Evolutionary conservation across 495 filamentous ascomycete genomes (phyloP), one percentile per base, ranked within the genome.

Genomic region (Cladorrhinum samala): DNA sequence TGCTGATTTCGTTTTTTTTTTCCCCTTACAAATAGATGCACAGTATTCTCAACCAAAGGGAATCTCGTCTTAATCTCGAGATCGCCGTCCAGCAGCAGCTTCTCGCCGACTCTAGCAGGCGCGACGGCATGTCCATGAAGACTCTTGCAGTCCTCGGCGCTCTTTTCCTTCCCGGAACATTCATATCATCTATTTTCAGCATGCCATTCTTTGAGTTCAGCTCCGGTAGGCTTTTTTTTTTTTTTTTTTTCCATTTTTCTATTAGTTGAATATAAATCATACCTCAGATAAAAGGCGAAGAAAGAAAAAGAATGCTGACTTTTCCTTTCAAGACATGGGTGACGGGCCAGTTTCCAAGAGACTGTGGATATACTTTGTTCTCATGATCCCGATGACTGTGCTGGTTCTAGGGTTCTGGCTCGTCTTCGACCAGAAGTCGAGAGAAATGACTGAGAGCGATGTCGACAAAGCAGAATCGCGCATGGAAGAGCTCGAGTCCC

Each of bases 1-100:
- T n/a, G n/a, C n/a, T n/a, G n/a, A n/a, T n/a, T n/a, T n/a, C n/a
- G n/a, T n/a, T n/a, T n/a, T n/a, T n/a, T n/a, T n/a, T n/a, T n/a
- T n/a, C n/a, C n/a, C n/a, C n/a, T n/a, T n/a, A n/a, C n/a, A n/a
- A n/a, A 43, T 25, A 66, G 42, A 38, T 70, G 40, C 59, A 67
- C 49, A 70, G 66, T 51, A 67, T 68, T 49, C 61, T 68, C 33
- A 55, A 61, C 19, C 68, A 68, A 44, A 59, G 63, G 41, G 68
- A 68, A 48, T 62, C 57, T 9, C 63, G 67, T 52, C 56, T 70
- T 2, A 68, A 64, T 51, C 66, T 70, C 53, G 56, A 59, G 45
- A 67, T 70, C 56, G 68, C 68, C n/a, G 62, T 58, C 14, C 64
- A 69, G 43, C 66, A 71, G 54, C 57, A 63, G 13, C 66, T 62